Conservation (phyloP, 257 asterid genomes). For the Mentha longifolia region DNA sequence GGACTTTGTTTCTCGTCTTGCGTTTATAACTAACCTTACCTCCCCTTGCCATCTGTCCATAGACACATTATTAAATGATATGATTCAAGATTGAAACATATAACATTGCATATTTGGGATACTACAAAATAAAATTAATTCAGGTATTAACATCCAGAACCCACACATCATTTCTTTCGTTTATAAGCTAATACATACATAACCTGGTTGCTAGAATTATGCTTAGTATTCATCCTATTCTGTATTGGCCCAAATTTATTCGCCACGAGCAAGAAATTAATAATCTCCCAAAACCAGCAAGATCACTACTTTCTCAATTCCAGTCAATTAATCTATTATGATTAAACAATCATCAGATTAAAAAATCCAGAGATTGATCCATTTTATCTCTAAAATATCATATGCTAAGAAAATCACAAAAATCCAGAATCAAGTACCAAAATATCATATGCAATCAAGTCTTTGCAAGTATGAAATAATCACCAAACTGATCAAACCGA, state of each 20-base stretch:
- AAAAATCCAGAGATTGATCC: conserved; percentile 25
- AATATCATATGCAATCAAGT: neutral
- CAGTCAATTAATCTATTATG: neutral
- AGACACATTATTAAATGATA: conserved; percentile 33
- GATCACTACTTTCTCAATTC: conserved; percentile 23
- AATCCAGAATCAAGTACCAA: conserved; percentile 19
- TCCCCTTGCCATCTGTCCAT: conserved; percentile 65
- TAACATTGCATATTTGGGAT: conserved; percentile 7
- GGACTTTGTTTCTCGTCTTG: conserved; percentile 44
- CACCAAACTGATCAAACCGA: conserved; percentile 33
- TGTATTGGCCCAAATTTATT: conserved; percentile 15
- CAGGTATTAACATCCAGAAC: conserved; percentile 29
- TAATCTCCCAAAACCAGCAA: conserved; percentile 29
- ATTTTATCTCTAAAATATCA: conserved; percentile 27
- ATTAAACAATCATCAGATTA: conserved; percentile 16
- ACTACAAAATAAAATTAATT: conserved; percentile 34
- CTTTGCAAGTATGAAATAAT: neutral
- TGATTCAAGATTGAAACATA: conserved; percentile 28
- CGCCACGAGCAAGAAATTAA: conserved; percentile 15
- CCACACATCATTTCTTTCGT: conserved; percentile 19
- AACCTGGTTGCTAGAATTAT: neutral
- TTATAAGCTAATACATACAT: conserved; percentile 19
- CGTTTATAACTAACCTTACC: conserved; percentile 47
- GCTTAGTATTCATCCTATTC: conserved; percentile 8
- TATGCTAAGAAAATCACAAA: conserved; percentile 25